A percentile compares a stretch with the other conserved stretches of the same genome.
phyloP scores from a whole-genome alignment of 768 basidiomycete genomes.

The Mycena sanguinolenta region DNA sequence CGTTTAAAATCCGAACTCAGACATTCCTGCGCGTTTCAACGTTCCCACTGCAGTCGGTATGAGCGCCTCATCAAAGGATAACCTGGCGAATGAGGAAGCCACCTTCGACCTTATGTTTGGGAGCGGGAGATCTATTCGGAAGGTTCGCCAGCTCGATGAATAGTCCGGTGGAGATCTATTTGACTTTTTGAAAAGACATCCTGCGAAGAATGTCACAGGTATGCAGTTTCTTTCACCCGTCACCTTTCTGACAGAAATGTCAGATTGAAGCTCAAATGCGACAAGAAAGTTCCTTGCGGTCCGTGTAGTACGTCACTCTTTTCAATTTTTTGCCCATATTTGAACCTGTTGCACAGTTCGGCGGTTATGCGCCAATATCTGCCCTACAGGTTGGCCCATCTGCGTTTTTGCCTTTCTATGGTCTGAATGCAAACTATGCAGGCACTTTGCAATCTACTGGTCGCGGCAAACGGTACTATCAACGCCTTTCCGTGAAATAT shows the following conservation, averaged over 20 bases:
- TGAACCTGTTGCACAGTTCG: slow-evolving; percentile 20
- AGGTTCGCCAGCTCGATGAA: neutral
- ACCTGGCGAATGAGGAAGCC: neutral
- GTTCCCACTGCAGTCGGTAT: slow-evolving; percentile 10
- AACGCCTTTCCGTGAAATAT: neutral
- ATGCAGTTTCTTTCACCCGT: neutral
- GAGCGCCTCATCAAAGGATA: neutral
- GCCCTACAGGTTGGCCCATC: slow-evolving; percentile 39
- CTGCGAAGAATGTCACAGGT: slow-evolving; percentile 35
- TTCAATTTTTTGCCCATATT: too few species aligned
- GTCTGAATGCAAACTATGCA: slow-evolving; percentile 37
- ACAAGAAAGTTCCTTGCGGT: slow-evolving; percentile 47
- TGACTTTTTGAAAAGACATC: slow-evolving; percentile 23
- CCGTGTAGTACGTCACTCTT: slow-evolving; percentile 25
- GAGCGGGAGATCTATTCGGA: slow-evolving; percentile 12
- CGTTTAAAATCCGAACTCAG: neutral
- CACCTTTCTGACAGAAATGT: neutral
- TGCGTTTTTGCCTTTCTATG: neutral
- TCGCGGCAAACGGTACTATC: slow-evolving; percentile 45
- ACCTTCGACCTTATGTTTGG: neutral
- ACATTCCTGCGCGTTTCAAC: neutral
- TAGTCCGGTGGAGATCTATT: neutral
- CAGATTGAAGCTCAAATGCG: slow-evolving; percentile 57
- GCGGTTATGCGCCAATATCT: slow-evolving; percentile 52
- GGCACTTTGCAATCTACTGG: slow-evolving; percentile 49